phyloP scores from a whole-genome alignment of 257 asterid genomes.

The Coffea eugenioides region DNA sequence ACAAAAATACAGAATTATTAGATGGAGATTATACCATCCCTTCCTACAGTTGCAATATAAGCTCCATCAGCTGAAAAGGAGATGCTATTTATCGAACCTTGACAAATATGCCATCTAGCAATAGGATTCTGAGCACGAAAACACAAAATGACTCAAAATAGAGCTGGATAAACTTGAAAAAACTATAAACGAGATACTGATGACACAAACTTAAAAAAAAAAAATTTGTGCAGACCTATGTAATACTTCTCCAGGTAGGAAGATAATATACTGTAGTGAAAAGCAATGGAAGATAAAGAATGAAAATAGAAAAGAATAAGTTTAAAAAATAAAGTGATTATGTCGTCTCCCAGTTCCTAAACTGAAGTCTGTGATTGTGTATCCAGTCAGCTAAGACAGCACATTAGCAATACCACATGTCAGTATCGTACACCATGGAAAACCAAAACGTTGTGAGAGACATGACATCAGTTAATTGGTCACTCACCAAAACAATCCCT shows the following conservation, averaged over 20 bases:
- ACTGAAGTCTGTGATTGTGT: background rate
- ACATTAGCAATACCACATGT: background rate
- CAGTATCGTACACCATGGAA: background rate
- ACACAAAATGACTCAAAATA: slow-evolving; percentile 3
- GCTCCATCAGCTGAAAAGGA: slow-evolving; percentile 81
- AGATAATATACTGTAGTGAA: background rate
- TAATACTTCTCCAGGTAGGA: background rate
- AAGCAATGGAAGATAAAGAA: background rate
- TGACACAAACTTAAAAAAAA: background rate
- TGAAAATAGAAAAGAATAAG: no score
- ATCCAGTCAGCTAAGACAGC: background rate
- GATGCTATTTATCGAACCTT: slow-evolving; percentile 82
- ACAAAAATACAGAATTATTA: slow-evolving; percentile 13
- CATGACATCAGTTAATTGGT: background rate
- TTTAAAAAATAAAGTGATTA: no score
- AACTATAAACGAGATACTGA: background rate
- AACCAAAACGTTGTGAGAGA: background rate
- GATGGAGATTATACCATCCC: slow-evolving; percentile 65
- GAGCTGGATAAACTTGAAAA: background rate
- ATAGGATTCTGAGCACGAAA: slow-evolving; percentile 77
- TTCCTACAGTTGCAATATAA: slow-evolving; percentile 81
- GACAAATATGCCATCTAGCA: slow-evolving; percentile 98
- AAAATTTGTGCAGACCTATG: background rate
- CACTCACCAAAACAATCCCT: background rate
- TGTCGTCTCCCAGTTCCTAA: background rate